Evolutionary conservation across 2,329 filamentous ascomycete species (phyloP).

Genomic region (Aaosphaeria pasadenensis): DNA sequence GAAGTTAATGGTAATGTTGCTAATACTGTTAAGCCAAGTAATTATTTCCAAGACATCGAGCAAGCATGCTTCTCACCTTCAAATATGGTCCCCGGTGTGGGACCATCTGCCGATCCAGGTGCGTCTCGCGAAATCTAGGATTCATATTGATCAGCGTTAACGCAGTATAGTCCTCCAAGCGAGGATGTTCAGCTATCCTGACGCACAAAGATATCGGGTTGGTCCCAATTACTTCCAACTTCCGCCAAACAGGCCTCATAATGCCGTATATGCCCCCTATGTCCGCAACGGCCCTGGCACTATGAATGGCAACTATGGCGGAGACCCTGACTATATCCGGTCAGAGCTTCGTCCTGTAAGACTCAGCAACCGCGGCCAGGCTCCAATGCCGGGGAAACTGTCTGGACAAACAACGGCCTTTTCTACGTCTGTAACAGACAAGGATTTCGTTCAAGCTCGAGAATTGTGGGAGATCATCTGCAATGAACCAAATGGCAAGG

Average conservation of each 20-base stretch:
- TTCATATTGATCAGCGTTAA: not conserved
- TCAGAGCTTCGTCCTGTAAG: too few species aligned
- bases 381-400: too few species aligned
- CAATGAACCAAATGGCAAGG: too few species aligned
- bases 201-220: conserved; percentile 59
- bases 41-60: conserved; percentile 67
- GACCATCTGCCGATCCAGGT: conserved; percentile 60
- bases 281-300: conserved; percentile 28
- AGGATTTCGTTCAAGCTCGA: too few species aligned
- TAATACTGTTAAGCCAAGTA: conserved; percentile 15
- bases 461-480: too few species aligned
- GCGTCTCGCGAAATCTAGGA: too few species aligned
- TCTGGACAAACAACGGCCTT: too few species aligned
- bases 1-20: too few species aligned
- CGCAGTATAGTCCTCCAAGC: conserved; percentile 60
- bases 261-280: conserved; percentile 23
- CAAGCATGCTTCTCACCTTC: conserved; percentile 68
- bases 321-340: conserved; percentile 41
- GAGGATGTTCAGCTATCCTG: conserved; percentile 68
- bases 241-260: conserved; percentile 48
- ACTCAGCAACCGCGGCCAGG: too few species aligned
- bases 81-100: conserved; percentile 64
- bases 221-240: conserved; percentile 60
- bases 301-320: conserved; percentile 46
- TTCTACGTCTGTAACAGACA: too few species aligned